Base-by-base conservation (phyloP, 179 eudicot genomes). In the Vitellaria paradoxa region DNA sequence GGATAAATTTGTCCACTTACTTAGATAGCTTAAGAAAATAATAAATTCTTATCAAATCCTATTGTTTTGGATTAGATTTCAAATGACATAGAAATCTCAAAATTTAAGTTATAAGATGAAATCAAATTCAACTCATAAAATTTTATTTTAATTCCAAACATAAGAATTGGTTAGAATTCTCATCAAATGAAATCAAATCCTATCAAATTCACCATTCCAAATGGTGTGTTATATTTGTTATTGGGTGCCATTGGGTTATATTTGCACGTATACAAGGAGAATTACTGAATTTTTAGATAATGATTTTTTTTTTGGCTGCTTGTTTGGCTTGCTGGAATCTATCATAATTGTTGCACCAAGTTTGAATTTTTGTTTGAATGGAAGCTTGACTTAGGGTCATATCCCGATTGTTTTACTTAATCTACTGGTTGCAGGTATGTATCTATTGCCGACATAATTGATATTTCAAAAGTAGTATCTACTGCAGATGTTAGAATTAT, bases 361-460 rank as follows among this genome's bases (percentile, higher is more conserved):
- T 23, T 50, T 23, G 20, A 45, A 8, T 52, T 53, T 53, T 15
- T 2, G 45, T 52, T 50, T 53, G 50, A 70, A 24, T 56, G 7
- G 26, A 72, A 37, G 74, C 26, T 3, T 72, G 37, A 37, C 40
- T 56, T 56, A n/a, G 0, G 65, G 23, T 5, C 24, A 11, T 56
- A 1, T 57, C 10, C 13, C 56, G 11, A 23, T 21, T 24, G n/a
- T 55, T 47, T 72, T 62, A 57, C 18, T 60, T 70, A 26, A 55
- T 56, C 77, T 45, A 65, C 17, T 65, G 59, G n/a, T 81, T 87
- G 83, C 94, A 96, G 99, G 89, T 96, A 93, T 75, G 77, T 87
- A 47, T 96, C 97, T 30, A 88, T 93, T 89, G 93, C 86, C 11
- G 94, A 91, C 70, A 83, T 96, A 50, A 79, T 93, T 74, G 98